phyloP scores from a whole-genome alignment of 2,329 filamentous ascomycete genomes.

The Curvularia hawaiiensis region DNA sequence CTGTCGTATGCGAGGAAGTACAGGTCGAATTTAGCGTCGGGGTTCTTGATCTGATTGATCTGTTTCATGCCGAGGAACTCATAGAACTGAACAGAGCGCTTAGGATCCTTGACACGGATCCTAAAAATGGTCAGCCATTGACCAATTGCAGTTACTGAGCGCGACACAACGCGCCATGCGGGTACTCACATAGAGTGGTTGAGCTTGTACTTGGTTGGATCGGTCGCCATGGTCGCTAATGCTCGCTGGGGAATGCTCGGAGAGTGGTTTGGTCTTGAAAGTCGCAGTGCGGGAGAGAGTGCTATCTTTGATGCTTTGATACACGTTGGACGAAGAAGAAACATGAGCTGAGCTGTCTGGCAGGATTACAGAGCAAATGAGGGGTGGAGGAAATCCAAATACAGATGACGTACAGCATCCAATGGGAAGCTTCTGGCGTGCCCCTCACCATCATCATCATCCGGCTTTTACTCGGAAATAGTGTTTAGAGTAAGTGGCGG shows the following conservation, averaged over 20 bases:
- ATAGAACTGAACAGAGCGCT: constrained; percentile 85
- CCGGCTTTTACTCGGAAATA: constrained; percentile 23
- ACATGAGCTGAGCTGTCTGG: constrained; percentile 28
- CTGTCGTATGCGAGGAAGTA: constrained; percentile 94
- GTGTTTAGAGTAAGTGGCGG: neutral
- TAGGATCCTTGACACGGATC: constrained; percentile 90
- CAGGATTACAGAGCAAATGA: constrained; percentile 4
- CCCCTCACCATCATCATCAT: constrained; percentile 18
- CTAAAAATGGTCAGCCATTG: constrained; percentile 16
- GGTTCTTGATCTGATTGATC: constrained; percentile 79
- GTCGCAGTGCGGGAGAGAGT: constrained; percentile 12
- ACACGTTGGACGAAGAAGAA: constrained; percentile 26
- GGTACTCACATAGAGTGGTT: constrained; percentile 60
- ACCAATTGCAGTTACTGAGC: constrained; percentile 8
- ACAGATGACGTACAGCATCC: constrained; percentile 24
- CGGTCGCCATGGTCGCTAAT: constrained; percentile 59
- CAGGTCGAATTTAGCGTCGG: constrained; percentile 89
- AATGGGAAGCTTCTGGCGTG: constrained; percentile 13
- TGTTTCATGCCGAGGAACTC: constrained; percentile 87
- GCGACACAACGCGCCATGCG: constrained; percentile 11
- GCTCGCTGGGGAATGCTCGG: constrained; percentile 24
- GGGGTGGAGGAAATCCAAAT: constrained; percentile 37
- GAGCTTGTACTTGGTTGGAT: constrained; percentile 67
- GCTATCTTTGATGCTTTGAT: constrained; percentile 13
- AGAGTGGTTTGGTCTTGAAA: constrained; percentile 14